phyloP scores from a whole-genome alignment of 78 protist species.

The Blattamonas nauphoetae region DNA sequence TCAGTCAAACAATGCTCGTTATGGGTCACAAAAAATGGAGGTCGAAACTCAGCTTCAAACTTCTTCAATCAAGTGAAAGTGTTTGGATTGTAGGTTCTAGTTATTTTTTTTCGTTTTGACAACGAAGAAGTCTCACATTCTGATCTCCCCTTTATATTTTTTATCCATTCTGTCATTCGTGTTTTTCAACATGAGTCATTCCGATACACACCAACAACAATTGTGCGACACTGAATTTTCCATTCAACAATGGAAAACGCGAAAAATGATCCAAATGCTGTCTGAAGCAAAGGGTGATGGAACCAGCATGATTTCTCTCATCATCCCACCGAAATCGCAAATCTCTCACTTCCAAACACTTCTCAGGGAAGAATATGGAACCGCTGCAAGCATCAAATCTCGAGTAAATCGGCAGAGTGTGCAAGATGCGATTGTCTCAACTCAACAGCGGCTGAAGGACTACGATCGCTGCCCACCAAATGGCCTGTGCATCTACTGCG shows the following conservation, averaged over 20 bases:
- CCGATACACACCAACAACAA: too few relatives aligned
- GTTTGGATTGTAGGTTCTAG: too few relatives aligned
- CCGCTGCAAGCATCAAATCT: slow-evolving; percentile 95
- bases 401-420: slow-evolving; percentile 76
- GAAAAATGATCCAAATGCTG: slow-evolving; percentile 65
- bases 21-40: too few relatives aligned
- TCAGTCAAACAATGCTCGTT: too few relatives aligned
- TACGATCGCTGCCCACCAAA: slow-evolving; percentile 76
- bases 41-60: too few relatives aligned
- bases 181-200: too few relatives aligned
- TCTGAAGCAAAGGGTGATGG: slow-evolving; percentile 83
- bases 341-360: slow-evolving; percentile 72
- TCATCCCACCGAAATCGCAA: slow-evolving; percentile 91
- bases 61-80: too few relatives aligned
- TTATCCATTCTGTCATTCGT: too few relatives aligned
- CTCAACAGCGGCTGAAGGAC: slow-evolving; percentile 81
- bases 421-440: slow-evolving; percentile 84
- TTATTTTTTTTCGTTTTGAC: too few relatives aligned
- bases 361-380: slow-evolving; percentile 96
- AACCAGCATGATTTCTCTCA: slow-evolving; percentile 92
- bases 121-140: too few relatives aligned
- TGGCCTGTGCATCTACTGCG: slow-evolving; percentile 95
- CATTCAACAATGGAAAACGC: slow-evolving; percentile 72
- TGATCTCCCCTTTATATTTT: too few relatives aligned
- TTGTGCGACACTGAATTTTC: too few relatives aligned